Conservation (phyloP, 2,329 filamentous ascomycete genomes). For the Macroventuria anomochaeta region DNA sequence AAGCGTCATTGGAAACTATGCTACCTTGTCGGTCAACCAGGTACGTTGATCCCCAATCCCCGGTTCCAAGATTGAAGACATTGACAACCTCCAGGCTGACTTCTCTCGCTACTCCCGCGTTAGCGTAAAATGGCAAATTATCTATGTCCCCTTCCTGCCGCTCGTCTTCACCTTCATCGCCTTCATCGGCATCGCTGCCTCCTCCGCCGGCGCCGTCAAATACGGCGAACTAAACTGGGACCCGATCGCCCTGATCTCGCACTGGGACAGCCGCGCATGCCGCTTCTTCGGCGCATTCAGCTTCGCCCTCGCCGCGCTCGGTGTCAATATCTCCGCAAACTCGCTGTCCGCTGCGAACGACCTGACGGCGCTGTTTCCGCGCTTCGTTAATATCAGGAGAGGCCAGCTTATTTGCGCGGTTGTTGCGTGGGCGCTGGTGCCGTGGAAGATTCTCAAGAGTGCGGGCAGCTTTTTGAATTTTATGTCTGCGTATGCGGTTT, state of each 20-base stretch:
- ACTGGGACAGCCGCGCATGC: conserved; percentile 48
- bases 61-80: neutral
- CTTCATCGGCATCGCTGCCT: conserved; percentile 65
- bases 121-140: conserved; percentile 56
- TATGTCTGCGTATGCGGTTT: conserved; percentile 70
- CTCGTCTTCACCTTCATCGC: conserved; percentile 61
- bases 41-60: conserved; percentile 20
- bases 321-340: conserved; percentile 63
- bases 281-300: conserved; percentile 52
- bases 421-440: conserved; percentile 53
- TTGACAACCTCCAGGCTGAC: conserved; percentile 56
- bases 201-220: conserved; percentile 61
- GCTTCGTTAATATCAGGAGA: conserved; percentile 60
- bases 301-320: conserved; percentile 58
- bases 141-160: conserved; percentile 60
- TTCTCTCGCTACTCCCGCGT: conserved; percentile 62
- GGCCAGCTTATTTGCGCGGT: conserved; percentile 56
- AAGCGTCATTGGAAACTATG: conserved; percentile 59
- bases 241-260: conserved; percentile 49
- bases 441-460: conserved; percentile 56
- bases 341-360: conserved; percentile 62
- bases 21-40: conserved; percentile 60
- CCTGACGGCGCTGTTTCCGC: conserved; percentile 59
- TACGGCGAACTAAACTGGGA: conserved; percentile 58
- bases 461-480: conserved; percentile 60